Evolutionary conservation across 345 rosid genomes (phyloP).

Genomic region (Eucalyptus rudis): DNA sequence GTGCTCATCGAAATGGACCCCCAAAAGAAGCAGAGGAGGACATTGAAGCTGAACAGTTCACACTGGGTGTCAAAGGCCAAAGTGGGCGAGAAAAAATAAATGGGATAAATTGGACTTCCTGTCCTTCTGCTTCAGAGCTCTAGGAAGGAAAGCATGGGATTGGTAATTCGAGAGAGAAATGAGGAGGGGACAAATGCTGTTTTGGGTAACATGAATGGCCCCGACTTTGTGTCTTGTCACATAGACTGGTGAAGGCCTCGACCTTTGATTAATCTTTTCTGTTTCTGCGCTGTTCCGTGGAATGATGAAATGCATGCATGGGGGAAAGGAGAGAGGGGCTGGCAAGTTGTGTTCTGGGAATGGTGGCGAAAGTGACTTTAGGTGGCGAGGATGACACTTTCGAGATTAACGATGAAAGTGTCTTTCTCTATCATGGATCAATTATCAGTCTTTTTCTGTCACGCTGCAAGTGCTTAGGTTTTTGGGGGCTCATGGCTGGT

Average conservation of each 20-base stretch:
- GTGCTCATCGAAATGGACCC: background rate
- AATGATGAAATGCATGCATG: conserved; percentile 6
- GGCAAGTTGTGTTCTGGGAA: background rate
- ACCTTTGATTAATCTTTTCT: background rate
- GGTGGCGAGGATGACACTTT: background rate
- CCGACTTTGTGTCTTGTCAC: conserved; percentile 28
- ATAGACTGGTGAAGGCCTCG: background rate
- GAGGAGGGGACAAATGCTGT: conserved; percentile 9
- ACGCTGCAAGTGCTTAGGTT: background rate
- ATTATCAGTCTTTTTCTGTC: conserved; percentile 1
- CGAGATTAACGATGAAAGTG: conserved; percentile 49
- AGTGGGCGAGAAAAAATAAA: background rate
- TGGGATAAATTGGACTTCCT: background rate
- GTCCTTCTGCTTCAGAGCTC: conserved; percentile 15
- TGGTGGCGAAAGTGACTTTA: background rate
- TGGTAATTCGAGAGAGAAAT: background rate
- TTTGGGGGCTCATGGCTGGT: background rate
- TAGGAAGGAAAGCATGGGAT: conserved; percentile 6
- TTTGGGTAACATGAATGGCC: conserved; percentile 1
- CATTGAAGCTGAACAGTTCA: background rate
- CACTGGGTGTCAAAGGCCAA: background rate
- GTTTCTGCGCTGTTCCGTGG: conserved; percentile 1
- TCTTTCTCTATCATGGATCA: conserved; percentile 37
- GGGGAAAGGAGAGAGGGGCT: background rate
- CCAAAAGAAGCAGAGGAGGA: background rate